Percentiles rank a stretch among this genome's conserved stretches.
These are phyloP conservation scores for Alternaria solani DNA, from an alignment of 2,329 filamentous ascomycete species.

Conservation along the genomic window DNA sequence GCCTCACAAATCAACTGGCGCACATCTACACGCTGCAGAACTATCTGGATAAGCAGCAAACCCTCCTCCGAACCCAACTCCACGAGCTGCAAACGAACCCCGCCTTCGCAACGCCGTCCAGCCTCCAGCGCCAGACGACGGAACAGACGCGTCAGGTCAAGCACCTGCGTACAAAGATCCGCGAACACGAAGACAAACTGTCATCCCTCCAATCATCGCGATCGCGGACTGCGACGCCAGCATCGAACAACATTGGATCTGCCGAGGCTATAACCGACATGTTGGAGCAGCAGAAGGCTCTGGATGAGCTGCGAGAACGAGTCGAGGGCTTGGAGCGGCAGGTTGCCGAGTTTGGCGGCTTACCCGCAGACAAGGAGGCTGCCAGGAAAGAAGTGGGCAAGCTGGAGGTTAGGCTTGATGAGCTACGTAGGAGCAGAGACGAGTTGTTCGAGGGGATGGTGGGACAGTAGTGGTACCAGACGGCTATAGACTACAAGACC, in stretches of 20 bases:
- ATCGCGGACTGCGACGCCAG: slow-evolving; percentile 29
- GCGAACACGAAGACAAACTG: slow-evolving; percentile 64
- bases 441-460: slow-evolving; percentile 77
- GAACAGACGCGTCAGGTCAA: slow-evolving; percentile 77
- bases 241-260: slow-evolving; percentile 47
- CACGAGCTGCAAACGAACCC: slow-evolving; percentile 40
- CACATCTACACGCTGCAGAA: slow-evolving; percentile 46
- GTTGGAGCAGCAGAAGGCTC: slow-evolving; percentile 66
- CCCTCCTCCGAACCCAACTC: slow-evolving; percentile 42
- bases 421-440: slow-evolving; percentile 71
- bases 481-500: slow-evolving; percentile 2
- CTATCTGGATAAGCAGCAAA: slow-evolving; percentile 46
- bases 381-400: slow-evolving; percentile 75
- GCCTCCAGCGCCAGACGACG: slow-evolving; percentile 73
- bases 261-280: slow-evolving; percentile 65
- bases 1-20: slow-evolving; percentile 41
- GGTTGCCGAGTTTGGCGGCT: slow-evolving; percentile 71
- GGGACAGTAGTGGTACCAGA: slow-evolving; percentile 46
- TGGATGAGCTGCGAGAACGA: slow-evolving; percentile 66
- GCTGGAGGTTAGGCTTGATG: slow-evolving; percentile 69
- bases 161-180: slow-evolving; percentile 69
- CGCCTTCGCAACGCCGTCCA: slow-evolving; percentile 57
- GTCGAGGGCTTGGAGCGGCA: slow-evolving; percentile 69
- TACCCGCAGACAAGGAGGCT: slow-evolving; percentile 74
- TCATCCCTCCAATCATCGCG: slow-evolving; percentile 49